phyloP scores from a whole-genome alignment of 345 rosid genomes.

The Streptanthus diversifolius region DNA sequence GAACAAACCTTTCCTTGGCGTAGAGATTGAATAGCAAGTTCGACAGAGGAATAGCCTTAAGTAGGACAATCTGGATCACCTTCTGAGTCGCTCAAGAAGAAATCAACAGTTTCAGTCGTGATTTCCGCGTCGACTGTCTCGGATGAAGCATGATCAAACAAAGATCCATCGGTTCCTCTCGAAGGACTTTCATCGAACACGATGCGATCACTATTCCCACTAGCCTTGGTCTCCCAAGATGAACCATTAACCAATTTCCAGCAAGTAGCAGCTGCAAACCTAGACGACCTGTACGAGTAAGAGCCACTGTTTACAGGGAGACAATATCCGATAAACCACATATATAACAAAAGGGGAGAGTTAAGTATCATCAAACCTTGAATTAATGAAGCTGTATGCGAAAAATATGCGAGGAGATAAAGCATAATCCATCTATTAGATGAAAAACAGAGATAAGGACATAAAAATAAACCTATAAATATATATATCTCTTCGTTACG shows the following conservation, averaged over 20 bases:
- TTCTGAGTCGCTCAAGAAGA: slow-evolving; percentile 86
- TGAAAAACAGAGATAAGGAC: background rate
- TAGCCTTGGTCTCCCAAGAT: slow-evolving; percentile 39
- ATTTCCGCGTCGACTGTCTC: slow-evolving; percentile 51
- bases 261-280: slow-evolving; percentile 31
- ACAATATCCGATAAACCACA: background rate
- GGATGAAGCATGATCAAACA: slow-evolving; percentile 38
- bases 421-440: slow-evolving; percentile 45
- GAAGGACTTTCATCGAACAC: slow-evolving; percentile 42
- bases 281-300: slow-evolving; percentile 34
- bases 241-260: slow-evolving; percentile 35
- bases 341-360: background rate
- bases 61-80: slow-evolving; percentile 93
- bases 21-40: slow-evolving; percentile 52
- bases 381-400: slow-evolving; percentile 33
- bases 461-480: background rate
- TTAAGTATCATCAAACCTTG: slow-evolving; percentile 32
- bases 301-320: background rate
- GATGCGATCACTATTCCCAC: slow-evolving; percentile 41
- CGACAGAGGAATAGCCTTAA: slow-evolving; percentile 62
- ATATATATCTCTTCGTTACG: background rate
- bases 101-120: slow-evolving; percentile 63
- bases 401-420: slow-evolving; percentile 24
- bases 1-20: slow-evolving; percentile 64
- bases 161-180: slow-evolving; percentile 37